A percentile compares a stretch with the other conserved stretches of the same genome.
Conservation (phyloP, 192 early-diverging fungal species). For the Rhizophagus clarus region DNA sequence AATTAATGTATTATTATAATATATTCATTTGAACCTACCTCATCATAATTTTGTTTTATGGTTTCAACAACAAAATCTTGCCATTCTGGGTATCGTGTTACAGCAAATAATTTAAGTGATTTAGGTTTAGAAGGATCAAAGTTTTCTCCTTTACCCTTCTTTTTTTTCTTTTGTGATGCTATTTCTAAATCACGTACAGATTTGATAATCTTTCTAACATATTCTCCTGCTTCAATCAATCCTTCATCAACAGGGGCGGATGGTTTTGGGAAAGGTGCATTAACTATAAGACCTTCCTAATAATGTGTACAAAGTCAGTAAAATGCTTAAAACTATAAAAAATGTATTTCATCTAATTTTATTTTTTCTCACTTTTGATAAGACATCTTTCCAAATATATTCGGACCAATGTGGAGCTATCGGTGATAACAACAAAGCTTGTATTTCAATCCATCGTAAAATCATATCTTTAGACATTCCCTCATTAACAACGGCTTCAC, state of each 20-base stretch:
- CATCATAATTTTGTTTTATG: constrained; percentile 61
- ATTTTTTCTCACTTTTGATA: constrained; percentile 63
- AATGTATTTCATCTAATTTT: not conserved
- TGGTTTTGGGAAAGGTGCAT: constrained; percentile 61
- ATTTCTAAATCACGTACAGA: constrained; percentile 81
- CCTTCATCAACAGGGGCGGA: constrained; percentile 65
- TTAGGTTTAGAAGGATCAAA: constrained; percentile 67
- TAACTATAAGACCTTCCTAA: constrained; percentile 55
- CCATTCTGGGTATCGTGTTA: constrained; percentile 89
- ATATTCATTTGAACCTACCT: not conserved
- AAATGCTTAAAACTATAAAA: not conserved
- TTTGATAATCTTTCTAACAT: constrained; percentile 74
- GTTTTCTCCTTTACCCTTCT: constrained; percentile 63
- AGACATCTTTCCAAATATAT: constrained; percentile 79
- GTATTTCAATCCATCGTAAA: constrained; percentile 78
- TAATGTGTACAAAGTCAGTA: not conserved
- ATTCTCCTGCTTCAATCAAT: constrained; percentile 75
- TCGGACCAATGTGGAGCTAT: constrained; percentile 95
- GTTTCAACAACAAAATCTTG: constrained; percentile 70
- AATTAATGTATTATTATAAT: too few relatives aligned
- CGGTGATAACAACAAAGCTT: constrained; percentile 84
- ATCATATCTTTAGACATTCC: constrained; percentile 91
- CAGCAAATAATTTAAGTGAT: constrained; percentile 78
- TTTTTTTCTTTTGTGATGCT: constrained; percentile 75
- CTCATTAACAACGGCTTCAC: constrained; percentile 67